A percentile compares a stretch with the other conserved stretches of the same genome.
Evolutionary conservation across 2,329 filamentous ascomycete species (phyloP).

Genomic region (Blastomyces gilchristii): DNA sequence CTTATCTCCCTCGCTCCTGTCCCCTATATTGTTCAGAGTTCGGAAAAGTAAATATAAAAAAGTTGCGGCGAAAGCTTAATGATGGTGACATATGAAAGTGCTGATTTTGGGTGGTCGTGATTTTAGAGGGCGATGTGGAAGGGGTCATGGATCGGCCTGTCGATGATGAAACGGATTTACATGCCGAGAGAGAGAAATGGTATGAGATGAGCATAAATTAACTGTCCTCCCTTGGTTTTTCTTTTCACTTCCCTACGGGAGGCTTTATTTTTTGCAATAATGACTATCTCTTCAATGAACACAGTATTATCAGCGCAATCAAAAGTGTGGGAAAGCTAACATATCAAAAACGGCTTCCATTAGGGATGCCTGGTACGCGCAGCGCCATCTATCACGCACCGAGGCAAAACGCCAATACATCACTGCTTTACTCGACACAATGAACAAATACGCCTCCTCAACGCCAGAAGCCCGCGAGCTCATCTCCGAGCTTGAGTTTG

Average conservation of each 20-base stretch:
- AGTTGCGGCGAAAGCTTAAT: background rate
- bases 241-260: background rate
- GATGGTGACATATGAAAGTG: background rate
- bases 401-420: slow-evolving; percentile 94
- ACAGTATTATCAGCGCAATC: background rate
- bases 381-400: slow-evolving; percentile 71
- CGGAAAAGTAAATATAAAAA: background rate
- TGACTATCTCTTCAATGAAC: background rate
- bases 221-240: background rate
- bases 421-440: slow-evolving; percentile 85
- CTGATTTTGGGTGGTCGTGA: slow-evolving; percentile 15
- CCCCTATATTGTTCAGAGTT: background rate
- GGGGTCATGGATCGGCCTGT: slow-evolving; percentile 80
- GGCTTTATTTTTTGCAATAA: background rate
- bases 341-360: slow-evolving; percentile 4
- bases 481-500: slow-evolving; percentile 91
- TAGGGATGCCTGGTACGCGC: slow-evolving; percentile 87
- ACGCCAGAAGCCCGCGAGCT: slow-evolving; percentile 75
- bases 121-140: slow-evolving; percentile 77
- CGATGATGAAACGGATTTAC: slow-evolving; percentile 41
- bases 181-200: slow-evolving; percentile 58
- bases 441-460: slow-evolving; percentile 84
- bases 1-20: background rate
- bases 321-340: background rate
- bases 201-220: slow-evolving; percentile 21